Percentiles rank a stretch among this genome's conserved stretches.
These are phyloP conservation scores for Cyberlindnera xishuangbannaensis DNA, from an alignment of 805 yeast genomes.

Conservation along the genomic window DNA sequence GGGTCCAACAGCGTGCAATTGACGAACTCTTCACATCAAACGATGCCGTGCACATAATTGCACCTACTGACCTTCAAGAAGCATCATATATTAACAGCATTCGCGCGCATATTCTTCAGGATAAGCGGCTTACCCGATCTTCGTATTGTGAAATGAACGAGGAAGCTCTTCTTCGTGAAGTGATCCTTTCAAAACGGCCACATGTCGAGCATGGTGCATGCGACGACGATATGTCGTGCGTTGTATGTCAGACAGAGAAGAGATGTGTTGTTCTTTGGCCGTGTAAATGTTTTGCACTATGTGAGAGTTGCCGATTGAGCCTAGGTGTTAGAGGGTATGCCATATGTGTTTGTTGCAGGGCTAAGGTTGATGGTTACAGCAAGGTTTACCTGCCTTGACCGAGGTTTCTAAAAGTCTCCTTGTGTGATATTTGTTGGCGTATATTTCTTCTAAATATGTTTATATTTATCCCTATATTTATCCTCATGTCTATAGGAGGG, in stretches of 20 bases:
- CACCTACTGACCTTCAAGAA: slow-evolving; percentile 25
- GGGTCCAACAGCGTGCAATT: slow-evolving; percentile 1
- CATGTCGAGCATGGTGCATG: slow-evolving; percentile 21
- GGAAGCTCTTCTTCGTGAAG: slow-evolving; percentile 26
- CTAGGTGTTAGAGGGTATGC: slow-evolving; percentile 67
- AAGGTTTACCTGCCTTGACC: slow-evolving; percentile 24
- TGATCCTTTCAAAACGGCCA: slow-evolving; percentile 25
- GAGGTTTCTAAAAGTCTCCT: too few relatives aligned
- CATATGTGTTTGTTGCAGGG: slow-evolving; percentile 82
- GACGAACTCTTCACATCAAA: slow-evolving; percentile 19
- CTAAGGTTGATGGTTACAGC: slow-evolving; percentile 55
- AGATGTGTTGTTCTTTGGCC: slow-evolving; percentile 89
- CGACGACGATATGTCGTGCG: slow-evolving; percentile 48
- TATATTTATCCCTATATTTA: too few relatives aligned
- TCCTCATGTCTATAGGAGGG: too few relatives aligned
- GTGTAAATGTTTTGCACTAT: slow-evolving; percentile 81
- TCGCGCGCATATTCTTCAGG: slow-evolving; percentile 18
- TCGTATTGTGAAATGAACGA: slow-evolving; percentile 27
- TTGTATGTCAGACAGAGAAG: slow-evolving; percentile 70
- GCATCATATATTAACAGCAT: slow-evolving; percentile 11
- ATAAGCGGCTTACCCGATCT: slow-evolving; percentile 30
- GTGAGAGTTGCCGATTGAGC: slow-evolving; percentile 76
- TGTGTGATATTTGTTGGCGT: too few relatives aligned
- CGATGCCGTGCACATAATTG: slow-evolving; percentile 24
- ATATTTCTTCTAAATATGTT: too few relatives aligned